phyloP scores from a whole-genome alignment of 257 asterid species.

The Penstemon davidsonii region DNA sequence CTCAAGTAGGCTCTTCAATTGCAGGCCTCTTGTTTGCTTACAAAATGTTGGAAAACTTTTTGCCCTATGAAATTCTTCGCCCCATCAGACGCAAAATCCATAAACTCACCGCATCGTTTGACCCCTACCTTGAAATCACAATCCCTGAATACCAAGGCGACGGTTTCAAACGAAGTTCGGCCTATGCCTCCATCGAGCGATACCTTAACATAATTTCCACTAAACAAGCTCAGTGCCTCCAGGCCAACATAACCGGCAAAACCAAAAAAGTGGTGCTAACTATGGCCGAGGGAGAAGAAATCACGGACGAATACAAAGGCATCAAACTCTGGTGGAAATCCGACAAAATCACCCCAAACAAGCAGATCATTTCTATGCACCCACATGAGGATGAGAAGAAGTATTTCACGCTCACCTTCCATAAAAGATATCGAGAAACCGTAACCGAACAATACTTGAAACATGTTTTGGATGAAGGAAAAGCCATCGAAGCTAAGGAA shows the following conservation, averaged over 20 bases:
- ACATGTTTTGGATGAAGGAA: slow-evolving; percentile 37
- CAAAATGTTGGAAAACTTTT: slow-evolving; percentile 21
- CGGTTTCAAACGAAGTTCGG: slow-evolving; percentile 42
- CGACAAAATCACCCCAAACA: not conserved
- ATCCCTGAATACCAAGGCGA: slow-evolving; percentile 36
- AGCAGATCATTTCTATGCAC: slow-evolving; percentile 37
- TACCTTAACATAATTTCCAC: slow-evolving; percentile 49
- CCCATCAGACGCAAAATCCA: slow-evolving; percentile 29
- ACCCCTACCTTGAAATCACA: slow-evolving; percentile 42
- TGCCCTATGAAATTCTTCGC: slow-evolving; percentile 33
- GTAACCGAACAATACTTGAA: slow-evolving; percentile 30
- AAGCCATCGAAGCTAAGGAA: slow-evolving; percentile 39
- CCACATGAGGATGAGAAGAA: slow-evolving; percentile 42
- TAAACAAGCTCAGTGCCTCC: slow-evolving; percentile 43
- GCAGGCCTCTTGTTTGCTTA: slow-evolving; percentile 33
- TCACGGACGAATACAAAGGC: slow-evolving; percentile 42
- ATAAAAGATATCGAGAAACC: slow-evolving; percentile 25
- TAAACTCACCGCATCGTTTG: slow-evolving; percentile 16
- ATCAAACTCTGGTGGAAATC: slow-evolving; percentile 55
- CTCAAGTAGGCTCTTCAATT: slow-evolving; percentile 29
- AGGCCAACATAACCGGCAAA: slow-evolving; percentile 39
- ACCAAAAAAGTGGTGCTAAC: slow-evolving; percentile 41
- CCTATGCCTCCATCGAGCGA: slow-evolving; percentile 45
- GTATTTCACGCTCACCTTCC: slow-evolving; percentile 47
- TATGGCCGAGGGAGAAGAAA: slow-evolving; percentile 55